Conservation (phyloP, 805 yeast species). For the Cyberlindnera mycetangii region DNA sequence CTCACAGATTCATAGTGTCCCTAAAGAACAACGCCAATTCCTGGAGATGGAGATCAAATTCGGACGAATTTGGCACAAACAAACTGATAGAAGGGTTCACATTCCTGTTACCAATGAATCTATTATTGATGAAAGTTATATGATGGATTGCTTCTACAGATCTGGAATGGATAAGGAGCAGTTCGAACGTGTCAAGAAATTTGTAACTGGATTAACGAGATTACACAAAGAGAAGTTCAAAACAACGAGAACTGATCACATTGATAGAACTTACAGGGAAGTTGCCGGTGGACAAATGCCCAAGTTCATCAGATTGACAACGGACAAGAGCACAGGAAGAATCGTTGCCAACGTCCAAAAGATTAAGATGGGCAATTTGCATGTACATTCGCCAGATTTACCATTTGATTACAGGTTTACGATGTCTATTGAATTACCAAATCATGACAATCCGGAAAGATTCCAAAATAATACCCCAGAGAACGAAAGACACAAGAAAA, state of each 20-base stretch:
- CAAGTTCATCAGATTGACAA: slow-evolving; percentile 59
- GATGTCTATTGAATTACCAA: slow-evolving; percentile 74
- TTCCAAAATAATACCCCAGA: slow-evolving; percentile 51
- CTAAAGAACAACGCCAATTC: slow-evolving; percentile 47
- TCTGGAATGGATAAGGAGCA: slow-evolving; percentile 65
- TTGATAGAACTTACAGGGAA: slow-evolving; percentile 62
- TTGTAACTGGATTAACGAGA: slow-evolving; percentile 52
- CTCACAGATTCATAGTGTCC: slow-evolving; percentile 69
- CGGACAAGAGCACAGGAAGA: slow-evolving; percentile 66
- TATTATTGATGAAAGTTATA: slow-evolving; percentile 46
- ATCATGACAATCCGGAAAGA: slow-evolving; percentile 53
- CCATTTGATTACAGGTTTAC: slow-evolving; percentile 76
- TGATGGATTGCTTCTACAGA: slow-evolving; percentile 55
- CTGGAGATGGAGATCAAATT: slow-evolving; percentile 75
- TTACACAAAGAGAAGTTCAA: slow-evolving; percentile 52
- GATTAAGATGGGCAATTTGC: slow-evolving; percentile 67
- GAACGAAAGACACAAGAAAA: slow-evolving; percentile 63
- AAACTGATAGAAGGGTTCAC: slow-evolving; percentile 56
- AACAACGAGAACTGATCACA: slow-evolving; percentile 56
- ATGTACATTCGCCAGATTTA: slow-evolving; percentile 71
- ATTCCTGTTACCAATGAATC: slow-evolving; percentile 71
- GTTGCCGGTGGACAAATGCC: slow-evolving; percentile 65
- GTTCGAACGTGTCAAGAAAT: slow-evolving; percentile 53
- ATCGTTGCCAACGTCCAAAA: slow-evolving; percentile 68
- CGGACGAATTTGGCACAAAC: slow-evolving; percentile 67